A percentile compares a stretch with the other conserved stretches of the same genome.
phyloP scores from a whole-genome alignment of 108 stramenopile species.

The Cyclotella sp. region DNA sequence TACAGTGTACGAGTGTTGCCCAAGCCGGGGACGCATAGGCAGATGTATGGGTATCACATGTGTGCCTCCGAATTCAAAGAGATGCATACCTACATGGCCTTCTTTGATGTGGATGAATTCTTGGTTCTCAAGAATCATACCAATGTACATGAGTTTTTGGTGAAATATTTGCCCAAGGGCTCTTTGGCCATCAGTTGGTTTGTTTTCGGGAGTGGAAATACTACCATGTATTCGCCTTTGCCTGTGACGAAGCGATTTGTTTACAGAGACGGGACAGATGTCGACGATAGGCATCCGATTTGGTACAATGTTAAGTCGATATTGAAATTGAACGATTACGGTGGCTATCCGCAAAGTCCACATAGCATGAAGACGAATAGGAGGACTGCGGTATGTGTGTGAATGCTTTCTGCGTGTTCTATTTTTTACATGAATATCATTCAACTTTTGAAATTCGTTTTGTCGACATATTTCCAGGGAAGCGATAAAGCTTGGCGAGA shows the following conservation, averaged over 20 bases:
- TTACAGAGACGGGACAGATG: conserved; percentile 34
- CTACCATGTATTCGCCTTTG: conserved; percentile 49
- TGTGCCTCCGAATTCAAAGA: conserved; percentile 35
- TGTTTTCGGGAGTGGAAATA: conserved; percentile 49
- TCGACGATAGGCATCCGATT: conserved; percentile 10
- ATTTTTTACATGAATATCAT: too few species aligned
- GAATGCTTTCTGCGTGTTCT: too few species aligned
- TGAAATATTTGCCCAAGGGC: conserved; percentile 49
- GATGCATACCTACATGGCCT: conserved; percentile 47
- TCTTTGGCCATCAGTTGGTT: conserved; percentile 59
- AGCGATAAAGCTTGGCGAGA: conserved; percentile 38
- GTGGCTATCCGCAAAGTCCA: conserved; percentile 23
- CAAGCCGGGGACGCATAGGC: conserved; percentile 48
- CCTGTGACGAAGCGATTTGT: conserved; percentile 67
- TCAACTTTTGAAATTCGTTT: too few species aligned
- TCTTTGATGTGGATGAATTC: conserved; percentile 54
- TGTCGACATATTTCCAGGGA: neutral
- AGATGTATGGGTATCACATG: conserved; percentile 48
- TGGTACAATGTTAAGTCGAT: conserved; percentile 32
- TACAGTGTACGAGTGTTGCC: conserved; percentile 32
- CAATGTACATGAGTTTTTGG: conserved; percentile 41
- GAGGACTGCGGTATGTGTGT: neutral
- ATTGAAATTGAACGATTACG: conserved; percentile 35
- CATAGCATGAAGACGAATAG: conserved; percentile 36
- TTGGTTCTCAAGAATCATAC: conserved; percentile 42